These are phyloP conservation scores for Puccinia sorghi DNA, from an alignment of 1,284 basidiomycete genomes.

Conservation along the genomic window DNA sequence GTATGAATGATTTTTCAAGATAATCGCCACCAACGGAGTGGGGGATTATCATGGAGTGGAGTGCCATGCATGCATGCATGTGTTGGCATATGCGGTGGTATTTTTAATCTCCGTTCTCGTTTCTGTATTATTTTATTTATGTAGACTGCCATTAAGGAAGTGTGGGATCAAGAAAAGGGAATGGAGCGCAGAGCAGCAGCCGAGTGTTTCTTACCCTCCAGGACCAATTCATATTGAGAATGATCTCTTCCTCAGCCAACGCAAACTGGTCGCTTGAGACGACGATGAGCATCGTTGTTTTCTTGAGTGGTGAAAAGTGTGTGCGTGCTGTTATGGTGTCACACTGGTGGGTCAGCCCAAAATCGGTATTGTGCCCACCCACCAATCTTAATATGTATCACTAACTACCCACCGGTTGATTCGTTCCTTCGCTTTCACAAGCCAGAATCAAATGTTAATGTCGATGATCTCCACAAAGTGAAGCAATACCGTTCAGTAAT, in stretches of 20 bases:
- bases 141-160: too few species aligned
- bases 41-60: background rate
- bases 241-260: conserved; percentile 13
- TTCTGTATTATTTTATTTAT: too few species aligned
- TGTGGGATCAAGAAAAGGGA: background rate
- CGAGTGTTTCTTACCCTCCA: conserved; percentile 10
- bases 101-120: too few species aligned
- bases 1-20: background rate
- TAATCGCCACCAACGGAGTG: background rate
- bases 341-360: background rate
- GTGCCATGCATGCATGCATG: background rate
- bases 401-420: too few species aligned
- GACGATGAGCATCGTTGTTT: background rate
- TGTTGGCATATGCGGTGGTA: background rate
- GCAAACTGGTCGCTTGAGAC: background rate
- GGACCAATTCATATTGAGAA: conserved; percentile 12
- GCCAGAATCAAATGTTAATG: too few species aligned
- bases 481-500: too few species aligned
- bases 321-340: background rate
- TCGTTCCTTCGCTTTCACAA: too few species aligned
- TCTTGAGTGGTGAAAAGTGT: background rate
- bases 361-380: too few species aligned
- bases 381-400: too few species aligned
- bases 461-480: too few species aligned
- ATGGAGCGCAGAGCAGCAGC: background rate